Evolutionary conservation across 1,139 yeast species (phyloP), one percentile per base, ranked within the genome.

Genomic region (Hansenula sp.): DNA sequence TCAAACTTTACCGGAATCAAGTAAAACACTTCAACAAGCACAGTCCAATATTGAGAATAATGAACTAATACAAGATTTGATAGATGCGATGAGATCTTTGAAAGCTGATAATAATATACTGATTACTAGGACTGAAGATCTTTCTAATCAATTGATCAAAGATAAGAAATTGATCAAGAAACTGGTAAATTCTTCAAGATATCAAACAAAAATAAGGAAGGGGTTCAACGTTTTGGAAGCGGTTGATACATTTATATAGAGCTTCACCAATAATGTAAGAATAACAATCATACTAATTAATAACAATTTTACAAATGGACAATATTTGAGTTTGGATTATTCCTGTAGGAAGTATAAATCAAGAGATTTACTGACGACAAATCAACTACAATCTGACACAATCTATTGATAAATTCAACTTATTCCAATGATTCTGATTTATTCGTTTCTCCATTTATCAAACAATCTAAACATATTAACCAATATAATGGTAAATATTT

Each of bases 181-280:
- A 31, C 36, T 55, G 17, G 45, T 45, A 12, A 43, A 38, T 28
- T 34, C 42, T 9, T 44, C 42, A 30, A 48, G 45, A 42, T 31
- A 47, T 19, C 49, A 48, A 33, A 47, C 46, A 5, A 50, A 49
- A 47, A 41, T 50, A 39, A 42, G 49, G 39, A 51, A 46, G 29
- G 59, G 59, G 1, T 43, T 54, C 18, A 46, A 40, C 3, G 16
- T 54, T 4, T 42, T 55, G 2, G 51, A 53, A 18, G 45, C 46
- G n/a, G 43, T 55, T 28, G 59, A 54, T 31, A 45, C 52, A 13
- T 27, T 52, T 31, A 50, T 55, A 31, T 55, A 37, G n/a, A 42
- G 17, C 9, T 9, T 3, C 10, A 33, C 19, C 3, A n/a, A 33
- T 15, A 10, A 8, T 12, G 17, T n/a, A n/a, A n/a, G n/a, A n/a